Evolutionary conservation across 2,329 filamentous ascomycete genomes (phyloP), one percentile per base, ranked within the genome.

Genomic region (Seiridium unicorne): DNA sequence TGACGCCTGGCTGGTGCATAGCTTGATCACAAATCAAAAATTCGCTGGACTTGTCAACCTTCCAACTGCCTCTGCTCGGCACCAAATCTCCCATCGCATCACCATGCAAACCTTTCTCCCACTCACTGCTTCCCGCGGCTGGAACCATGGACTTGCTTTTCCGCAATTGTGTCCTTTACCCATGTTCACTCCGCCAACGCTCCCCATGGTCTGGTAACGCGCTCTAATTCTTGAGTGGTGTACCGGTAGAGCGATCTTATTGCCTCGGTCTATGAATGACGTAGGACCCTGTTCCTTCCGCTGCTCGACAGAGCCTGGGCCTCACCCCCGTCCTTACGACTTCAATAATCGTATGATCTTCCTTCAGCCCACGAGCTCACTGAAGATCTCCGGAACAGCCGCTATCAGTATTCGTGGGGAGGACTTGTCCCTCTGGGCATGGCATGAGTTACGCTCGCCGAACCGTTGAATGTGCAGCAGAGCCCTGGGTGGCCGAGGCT

Each of bases 21-120:
- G 49, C 49, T 53, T 53, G 49, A 53, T 53, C 49, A 53, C 49
- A 53, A 53, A 53, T 53, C 49, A 53, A n/a, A 36, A 53, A 53
- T 53, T 53, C 49, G 7, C 7, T 13, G 38, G 13, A 42, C 38
- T 42, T 51, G 13, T 36, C 34, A 8, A 53, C 49, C 34, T 36
- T 9, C 32, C 49, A 53, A 35, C 34, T 36, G 18, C 32, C 7
- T 42, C 13, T 13, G 38, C 38, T 8, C 38, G 18, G 49, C 47
- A 49, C n/a, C 18, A 49, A 49, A 49, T 32, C 26, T 49, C 49
- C 18, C 46, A 18, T 49, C 10, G 26, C 13, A 26, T 26, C 46
- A 49, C n/a, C 31, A 31, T 26, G 31, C n/a, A 13, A 49, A 49
- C n/a, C 46, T 9, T 9, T 49, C 46, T 49, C 13, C 18, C 18